Evolutionary conservation across 148 eudicot species (phyloP), one percentile per base, ranked within the genome.

Genomic region (Cornus controversa): DNA sequence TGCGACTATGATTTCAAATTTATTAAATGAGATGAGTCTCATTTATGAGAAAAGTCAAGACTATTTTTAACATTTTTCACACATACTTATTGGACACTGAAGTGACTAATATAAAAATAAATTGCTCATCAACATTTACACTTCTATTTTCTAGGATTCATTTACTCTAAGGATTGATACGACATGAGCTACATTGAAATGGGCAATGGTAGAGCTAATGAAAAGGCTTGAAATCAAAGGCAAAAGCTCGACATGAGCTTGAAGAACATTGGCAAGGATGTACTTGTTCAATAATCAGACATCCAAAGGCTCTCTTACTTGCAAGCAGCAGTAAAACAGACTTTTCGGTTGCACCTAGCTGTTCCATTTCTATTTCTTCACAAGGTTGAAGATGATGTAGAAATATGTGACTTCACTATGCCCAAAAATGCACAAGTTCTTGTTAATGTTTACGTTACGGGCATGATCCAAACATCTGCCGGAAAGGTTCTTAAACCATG

Each of bases 191-290:
- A 83, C 84, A 37, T 10, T 83, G 36, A 84, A 86, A n/a, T 83
- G 88, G 88, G 80, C 86, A 26, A 83, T 86, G 84, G 64, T 80
- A 1, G 82, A 86, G 11, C 14, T 86, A 54, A 57, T 86, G 8
- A 64, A 76, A 14, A 75, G 75, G 9, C 88, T 84, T 1, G 58
- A 70, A 25, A 54, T n/a, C 34, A 9, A 53, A 80, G 65, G n/a
- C 45, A 25, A 80, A 83, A 26, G 88, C 88, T 13, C 86, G 73
- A 54, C 20, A 65, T 14, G 85, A 85, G 67, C 28, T 85, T 6
- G 71, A 82, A 34, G 16, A 63, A 16, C 68, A 24, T 80, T 18
- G 78, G 80, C 18, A 78, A 77, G 9, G 74, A 68, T 29, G 11
- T 36, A 10, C 1, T 70, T 28, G 29, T 82, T 9, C 80, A 83